These are phyloP conservation scores for Auriscalpium orientale DNA, from an alignment of 768 basidiomycete species.

Conservation along the genomic window DNA sequence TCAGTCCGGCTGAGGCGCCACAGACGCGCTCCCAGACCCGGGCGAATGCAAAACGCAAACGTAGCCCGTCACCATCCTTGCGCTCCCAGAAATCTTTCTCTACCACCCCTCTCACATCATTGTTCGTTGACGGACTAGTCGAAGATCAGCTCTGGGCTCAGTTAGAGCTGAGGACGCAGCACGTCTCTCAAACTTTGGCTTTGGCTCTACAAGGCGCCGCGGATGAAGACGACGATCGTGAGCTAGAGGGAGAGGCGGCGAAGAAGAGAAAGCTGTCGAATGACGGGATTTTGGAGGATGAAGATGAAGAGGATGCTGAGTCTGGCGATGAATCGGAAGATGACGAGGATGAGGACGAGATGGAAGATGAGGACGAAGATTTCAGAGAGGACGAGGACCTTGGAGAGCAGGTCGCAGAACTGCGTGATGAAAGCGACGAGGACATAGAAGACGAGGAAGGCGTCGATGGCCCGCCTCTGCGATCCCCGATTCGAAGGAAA, in stretches of 20 bases:
- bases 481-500: slow-evolving; percentile 15
- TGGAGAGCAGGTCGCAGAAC: slow-evolving; percentile 20
- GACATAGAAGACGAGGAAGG: slow-evolving; percentile 16
- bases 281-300: slow-evolving; percentile 16
- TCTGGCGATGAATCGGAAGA: slow-evolving; percentile 24
- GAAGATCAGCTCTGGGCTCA: slow-evolving; percentile 92
- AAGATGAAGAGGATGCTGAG: slow-evolving; percentile 22
- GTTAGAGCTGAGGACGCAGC: slow-evolving; percentile 71
- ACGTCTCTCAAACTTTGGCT: slow-evolving; percentile 63
- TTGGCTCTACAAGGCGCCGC: slow-evolving; percentile 49
- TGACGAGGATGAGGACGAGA: slow-evolving; percentile 25
- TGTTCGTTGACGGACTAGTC: slow-evolving; percentile 75
- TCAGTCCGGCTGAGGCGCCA: slow-evolving; percentile 63
- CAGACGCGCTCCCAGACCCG: slow-evolving; percentile 64
- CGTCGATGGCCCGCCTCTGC: slow-evolving; percentile 14
- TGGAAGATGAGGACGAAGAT: slow-evolving; percentile 16
- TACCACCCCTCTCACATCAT: slow-evolving; percentile 65
- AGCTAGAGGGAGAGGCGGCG: slow-evolving; percentile 25
- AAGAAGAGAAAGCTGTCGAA: slow-evolving; percentile 19
- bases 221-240: slow-evolving; percentile 21
- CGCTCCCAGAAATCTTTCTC: slow-evolving; percentile 28
- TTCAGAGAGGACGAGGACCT: slow-evolving; percentile 17
- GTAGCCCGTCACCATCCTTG: slow-evolving; percentile 27
- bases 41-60: slow-evolving; percentile 36
- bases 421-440: slow-evolving; percentile 16